Evolutionary conservation across 2,329 filamentous ascomycete species (phyloP), one percentile per base, ranked within the genome.

Genomic region (Samsoniella hepiali): DNA sequence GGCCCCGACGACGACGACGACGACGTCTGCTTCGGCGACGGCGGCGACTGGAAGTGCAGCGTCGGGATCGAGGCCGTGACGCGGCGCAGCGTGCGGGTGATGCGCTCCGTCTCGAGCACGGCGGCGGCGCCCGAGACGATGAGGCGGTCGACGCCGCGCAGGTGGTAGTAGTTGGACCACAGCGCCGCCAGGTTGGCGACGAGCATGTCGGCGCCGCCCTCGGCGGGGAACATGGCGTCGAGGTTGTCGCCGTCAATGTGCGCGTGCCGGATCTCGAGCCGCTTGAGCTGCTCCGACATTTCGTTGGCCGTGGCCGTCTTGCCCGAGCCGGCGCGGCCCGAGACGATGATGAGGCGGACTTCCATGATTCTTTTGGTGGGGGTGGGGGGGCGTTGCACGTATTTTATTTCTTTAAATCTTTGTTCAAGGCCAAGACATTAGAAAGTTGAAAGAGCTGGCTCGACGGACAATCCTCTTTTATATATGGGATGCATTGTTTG

Each of bases 251-350:
- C 49, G 59, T 65, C 38, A 44, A 65, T 65, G 63, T 62, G 63
- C 31, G 63, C 63, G 63, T 65, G 63, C 10, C 44, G 53, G n/a
- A 65, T 40, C 38, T 65, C 59, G 29, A 62, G 38, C 22, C 63
- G 63, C 36, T 49, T 58, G 42, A 65, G 63, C 63, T 62, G 58
- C 54, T 65, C 58, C 29, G 63, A 65, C 63, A 65, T 65, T 62
- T 65, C 63, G 32, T 65, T 38, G 32, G 63, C 63, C 15, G 58
- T 61, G 11, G 63, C 58, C 11, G 63, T 34, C 49, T 67, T 67
- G 27, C 66, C 66, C 3, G 65, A 66, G 36, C 66, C 66, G 4
- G 66, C 63, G 40, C 64, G 65, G 22, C 66, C 66, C 5, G 53
- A 67, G 36, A 67, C 53, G 32, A 65, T 62, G 42, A 65, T 65